Evolutionary conservation across 2,329 filamentous ascomycete genomes (phyloP).

Genomic region (Penicillium sp.): DNA sequence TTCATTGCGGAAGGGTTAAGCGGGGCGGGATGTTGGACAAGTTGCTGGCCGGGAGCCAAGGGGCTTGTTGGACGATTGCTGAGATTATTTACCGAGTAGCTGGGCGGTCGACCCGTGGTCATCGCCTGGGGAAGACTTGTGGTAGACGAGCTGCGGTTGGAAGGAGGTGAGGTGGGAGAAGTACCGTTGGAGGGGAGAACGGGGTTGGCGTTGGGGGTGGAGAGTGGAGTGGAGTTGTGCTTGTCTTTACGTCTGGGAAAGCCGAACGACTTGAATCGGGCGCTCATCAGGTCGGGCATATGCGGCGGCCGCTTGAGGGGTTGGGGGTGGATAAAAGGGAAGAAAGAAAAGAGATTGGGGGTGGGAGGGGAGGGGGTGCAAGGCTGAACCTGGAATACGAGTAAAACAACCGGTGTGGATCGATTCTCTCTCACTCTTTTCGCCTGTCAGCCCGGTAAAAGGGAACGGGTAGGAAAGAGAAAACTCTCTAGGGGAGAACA

Average conservation of each 20-base stretch:
- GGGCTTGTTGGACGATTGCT: conserved; percentile 51
- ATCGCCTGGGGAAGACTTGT: conserved; percentile 52
- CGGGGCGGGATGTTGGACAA: conserved; percentile 50
- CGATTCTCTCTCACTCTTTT: background rate
- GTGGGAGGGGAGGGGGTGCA: conserved; percentile 10
- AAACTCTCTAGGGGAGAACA: conserved; percentile 7
- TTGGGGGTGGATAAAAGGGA: conserved; percentile 6
- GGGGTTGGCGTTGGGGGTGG: conserved; percentile 11
- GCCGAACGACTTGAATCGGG: conserved; percentile 51
- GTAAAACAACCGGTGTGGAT: conserved; percentile 8
- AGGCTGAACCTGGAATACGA: conserved; percentile 10
- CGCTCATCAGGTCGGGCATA: conserved; percentile 52
- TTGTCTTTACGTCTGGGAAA: conserved; percentile 53
- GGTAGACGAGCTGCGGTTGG: conserved; percentile 46
- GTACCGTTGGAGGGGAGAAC: conserved; percentile 36
- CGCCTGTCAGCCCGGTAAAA: conserved; percentile 10
- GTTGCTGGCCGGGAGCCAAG: conserved; percentile 47
- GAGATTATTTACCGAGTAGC: conserved; percentile 58
- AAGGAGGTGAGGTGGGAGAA: conserved; percentile 37
- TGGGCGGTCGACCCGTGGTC: conserved; percentile 62
- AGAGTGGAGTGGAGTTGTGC: conserved; percentile 35
- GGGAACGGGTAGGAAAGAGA: conserved; percentile 2
- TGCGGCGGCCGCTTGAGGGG: conserved; percentile 21
- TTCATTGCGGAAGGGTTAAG: conserved; percentile 53
- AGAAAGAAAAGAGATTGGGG: conserved; percentile 10